A percentile compares a stretch with the other conserved stretches of the same genome.
Conservation (phyloP, 2,329 filamentous ascomycete species). For the Annulohypoxylon truncatum region DNA sequence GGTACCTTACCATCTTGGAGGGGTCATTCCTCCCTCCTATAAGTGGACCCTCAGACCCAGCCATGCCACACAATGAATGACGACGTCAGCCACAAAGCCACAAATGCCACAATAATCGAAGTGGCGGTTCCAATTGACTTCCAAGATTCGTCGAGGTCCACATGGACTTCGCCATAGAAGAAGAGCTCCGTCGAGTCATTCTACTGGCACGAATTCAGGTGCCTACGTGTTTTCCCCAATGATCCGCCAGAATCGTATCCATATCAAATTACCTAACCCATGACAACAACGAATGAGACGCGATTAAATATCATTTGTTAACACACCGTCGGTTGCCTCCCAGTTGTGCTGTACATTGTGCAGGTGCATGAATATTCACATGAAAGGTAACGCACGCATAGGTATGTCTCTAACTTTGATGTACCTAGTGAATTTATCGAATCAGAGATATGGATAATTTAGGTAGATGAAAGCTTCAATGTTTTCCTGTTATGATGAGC, state of each 20-base stretch:
- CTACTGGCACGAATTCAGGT: not conserved
- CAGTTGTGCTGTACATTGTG: not conserved
- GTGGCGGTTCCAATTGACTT: slow-evolving; percentile 1
- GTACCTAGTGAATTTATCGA: too few relatives aligned
- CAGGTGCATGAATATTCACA: not conserved
- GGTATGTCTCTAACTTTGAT: too few relatives aligned
- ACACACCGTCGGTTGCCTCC: slow-evolving; percentile 21
- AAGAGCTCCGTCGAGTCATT: not conserved
- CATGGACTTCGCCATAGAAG: not conserved
- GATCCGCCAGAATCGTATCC: not conserved
- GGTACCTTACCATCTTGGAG: slow-evolving; percentile 21
- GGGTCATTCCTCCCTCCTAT: slow-evolving; percentile 10
- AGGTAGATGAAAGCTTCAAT: too few relatives aligned
- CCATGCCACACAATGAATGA: slow-evolving; percentile 13
- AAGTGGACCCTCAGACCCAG: not conserved
- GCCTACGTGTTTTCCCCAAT: not conserved
- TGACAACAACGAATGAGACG: slow-evolving; percentile 2
- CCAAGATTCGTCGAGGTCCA: not conserved
- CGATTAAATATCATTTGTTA: not conserved
- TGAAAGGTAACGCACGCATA: not conserved
- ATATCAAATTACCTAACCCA: not conserved
- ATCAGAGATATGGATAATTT: too few relatives aligned
- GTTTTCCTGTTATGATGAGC: too few relatives aligned
- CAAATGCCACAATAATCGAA: slow-evolving; percentile 1
- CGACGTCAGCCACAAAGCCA: slow-evolving; percentile 19